phyloP scores from a whole-genome alignment of 371 early-diverging fungal species.

The Coemansia linderi region DNA sequence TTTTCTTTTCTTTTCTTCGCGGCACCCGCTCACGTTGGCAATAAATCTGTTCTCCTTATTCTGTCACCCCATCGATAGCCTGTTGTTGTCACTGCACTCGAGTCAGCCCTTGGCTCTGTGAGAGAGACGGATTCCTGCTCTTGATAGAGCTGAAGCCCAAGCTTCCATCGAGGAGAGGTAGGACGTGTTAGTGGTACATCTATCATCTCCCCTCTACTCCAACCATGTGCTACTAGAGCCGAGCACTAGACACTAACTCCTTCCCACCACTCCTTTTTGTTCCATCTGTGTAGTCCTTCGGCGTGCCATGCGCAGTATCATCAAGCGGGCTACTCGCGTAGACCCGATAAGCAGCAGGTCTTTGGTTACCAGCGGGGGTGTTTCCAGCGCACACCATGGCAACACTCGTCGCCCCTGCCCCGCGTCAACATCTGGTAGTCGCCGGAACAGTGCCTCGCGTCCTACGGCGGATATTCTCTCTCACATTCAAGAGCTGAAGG shows the following conservation, averaged over 20 bases:
- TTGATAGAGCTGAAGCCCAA: background rate
- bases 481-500: slow-evolving; percentile 52
- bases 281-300: slow-evolving; percentile 30
- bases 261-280: background rate
- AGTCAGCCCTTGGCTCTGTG: background rate
- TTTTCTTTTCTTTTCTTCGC: slow-evolving; percentile 10
- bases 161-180: slow-evolving; percentile 5
- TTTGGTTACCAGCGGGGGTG: background rate
- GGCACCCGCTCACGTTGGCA: slow-evolving; percentile 11
- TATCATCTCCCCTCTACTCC: background rate
- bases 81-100: background rate
- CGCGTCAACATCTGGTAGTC: slow-evolving; percentile 13
- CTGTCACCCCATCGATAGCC: background rate
- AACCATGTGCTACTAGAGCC: background rate
- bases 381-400: background rate
- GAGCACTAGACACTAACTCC: background rate
- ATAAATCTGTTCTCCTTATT: slow-evolving; percentile 1
- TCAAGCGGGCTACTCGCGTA: slow-evolving; percentile 14
- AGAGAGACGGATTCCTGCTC: background rate
- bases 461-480: slow-evolving; percentile 45
- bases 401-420: slow-evolving; percentile 10
- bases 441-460: slow-evolving; percentile 29
- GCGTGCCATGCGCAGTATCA: slow-evolving; percentile 30
- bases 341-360: background rate
- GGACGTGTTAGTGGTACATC: slow-evolving; percentile 2